Base-by-base conservation (phyloP, 2,329 filamentous ascomycete genomes). In the Sporothrix curviconia region DNA sequence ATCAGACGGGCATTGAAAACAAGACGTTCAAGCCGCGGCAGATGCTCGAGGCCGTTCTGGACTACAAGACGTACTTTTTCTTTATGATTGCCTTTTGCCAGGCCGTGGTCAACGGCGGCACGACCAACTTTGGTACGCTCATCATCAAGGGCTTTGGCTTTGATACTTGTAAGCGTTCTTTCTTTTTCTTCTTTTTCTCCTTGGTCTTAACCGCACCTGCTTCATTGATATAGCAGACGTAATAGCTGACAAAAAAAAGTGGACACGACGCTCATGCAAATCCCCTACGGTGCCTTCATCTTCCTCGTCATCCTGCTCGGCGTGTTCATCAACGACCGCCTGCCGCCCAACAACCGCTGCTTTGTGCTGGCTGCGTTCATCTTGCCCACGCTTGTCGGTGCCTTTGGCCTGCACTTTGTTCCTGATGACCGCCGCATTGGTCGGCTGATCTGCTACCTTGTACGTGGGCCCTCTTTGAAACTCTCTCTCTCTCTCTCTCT, bases 131-230 rank as follows among this genome's bases (percentile, higher is more conserved):
- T 55, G 78, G 78, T 15, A 72, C 81, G 0, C 74, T 85, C n/a
- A 81, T 85, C 58, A 83, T 84, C 63, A 66, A 79, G 59, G 80
- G 81, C 0, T 77, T 84, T 30, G 80, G 82, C 7, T 83, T 82
- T 62, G 61, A 68, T 14, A 70, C 67, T 0, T 67, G 77, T 15
- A 71, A 75, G 59, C 74, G 80, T 64, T 87, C 83, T 62, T 83
- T 87, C 55, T 87, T 87, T 64, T 69, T 88, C 19, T 9, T n/a
- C 9, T 28, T 17, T 9, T 32, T 32, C 8, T 32, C 3, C 9
- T 25, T 3, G 11, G 1, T 15, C 15, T 28, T 47, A 19, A 50
- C 32, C 14, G 5, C n/a, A 15, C 15, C n/a, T n/a, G n/a, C n/a
- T n/a, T n/a, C n/a, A n/a, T n/a, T n/a, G n/a, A n/a, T n/a, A n/a